Percentiles rank a stretch among this genome's conserved stretches.
Conservation (phyloP, 2,329 filamentous ascomycete species). For the Colletotrichum camelliae region DNA sequence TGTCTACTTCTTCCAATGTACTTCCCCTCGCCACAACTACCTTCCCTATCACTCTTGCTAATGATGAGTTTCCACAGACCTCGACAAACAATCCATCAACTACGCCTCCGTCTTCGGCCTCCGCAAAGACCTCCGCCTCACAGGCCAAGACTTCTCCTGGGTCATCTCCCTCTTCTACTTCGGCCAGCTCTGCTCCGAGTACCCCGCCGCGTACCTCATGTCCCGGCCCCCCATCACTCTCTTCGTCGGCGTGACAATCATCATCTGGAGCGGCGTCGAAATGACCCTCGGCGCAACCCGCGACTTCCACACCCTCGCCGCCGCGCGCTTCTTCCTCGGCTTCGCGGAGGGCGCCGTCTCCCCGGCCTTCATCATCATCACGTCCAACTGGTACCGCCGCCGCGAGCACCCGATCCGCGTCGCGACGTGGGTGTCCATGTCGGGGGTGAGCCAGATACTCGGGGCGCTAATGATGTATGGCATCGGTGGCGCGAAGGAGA, state of each 20-base stretch:
- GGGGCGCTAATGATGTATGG: conserved; percentile 33
- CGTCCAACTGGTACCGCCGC: conserved; percentile 33
- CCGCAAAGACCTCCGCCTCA: conserved; percentile 5
- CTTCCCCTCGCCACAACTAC: not conserved
- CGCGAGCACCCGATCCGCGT: conserved; percentile 34
- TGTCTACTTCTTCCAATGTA: conserved; percentile 25
- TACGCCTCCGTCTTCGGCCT: conserved; percentile 16
- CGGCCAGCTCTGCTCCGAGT: conserved; percentile 21
- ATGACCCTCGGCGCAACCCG: conserved; percentile 26
- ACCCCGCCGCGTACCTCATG: conserved; percentile 16
- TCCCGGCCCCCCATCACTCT: conserved; percentile 10
- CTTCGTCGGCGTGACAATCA: conserved; percentile 19
- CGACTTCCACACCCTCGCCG: conserved; percentile 28
- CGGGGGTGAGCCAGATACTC: conserved; percentile 31
- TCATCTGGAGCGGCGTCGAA: conserved; percentile 29
- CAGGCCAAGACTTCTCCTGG: conserved; percentile 18
- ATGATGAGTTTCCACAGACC: not conserved
- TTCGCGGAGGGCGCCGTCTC: conserved; percentile 34
- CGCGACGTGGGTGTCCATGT: conserved; percentile 33
- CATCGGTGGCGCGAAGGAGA: conserved; percentile 21
- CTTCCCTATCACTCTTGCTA: not conserved
- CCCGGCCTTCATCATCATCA: conserved; percentile 37
- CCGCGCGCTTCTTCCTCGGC: conserved; percentile 33
- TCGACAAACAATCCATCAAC: conserved; percentile 22
- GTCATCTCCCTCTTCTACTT: conserved; percentile 20